Base-by-base conservation (phyloP, 2,329 filamentous ascomycete genomes). In the Colletotrichum gigasporum region DNA sequence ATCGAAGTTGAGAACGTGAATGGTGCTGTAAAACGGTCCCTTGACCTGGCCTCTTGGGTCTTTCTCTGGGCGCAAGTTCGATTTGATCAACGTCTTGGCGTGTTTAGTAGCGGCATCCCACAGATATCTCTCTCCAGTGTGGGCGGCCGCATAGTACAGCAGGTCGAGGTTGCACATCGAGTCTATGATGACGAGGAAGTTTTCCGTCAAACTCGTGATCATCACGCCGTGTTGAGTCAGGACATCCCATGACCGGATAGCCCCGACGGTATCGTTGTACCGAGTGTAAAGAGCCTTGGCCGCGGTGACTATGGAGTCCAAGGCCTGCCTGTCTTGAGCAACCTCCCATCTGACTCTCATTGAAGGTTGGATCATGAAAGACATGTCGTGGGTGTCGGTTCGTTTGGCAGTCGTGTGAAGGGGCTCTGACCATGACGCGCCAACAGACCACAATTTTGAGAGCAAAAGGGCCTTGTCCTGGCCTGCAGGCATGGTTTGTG, bases 371-470 rank as follows among this genome's bases (percentile, higher is more conserved):
- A 86, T 80, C 67, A 86, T 85, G 66, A 86, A 86, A 0, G 80
- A 82, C 73, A 87, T 79, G 50, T 86, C 84, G 57, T 86, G 84
- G 0, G 83, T 86, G 56, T 85, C 82, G 4, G 76, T 84, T 4
- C 80, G 77, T 64, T 65, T 70, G 16, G 75, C 73, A 66, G 75
- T 73, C 30, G 59, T 20, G 66, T 78, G 77, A 0, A 82, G 68
- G 0, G 77, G 78, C 3, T 71, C 74, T 2, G 75, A 71, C 79
- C 78, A 80, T 1, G 67, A 45, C 3, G 58, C 58, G 2, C 74
- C 74, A 1, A 76, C 65, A 0, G 51, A 44, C 12, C 69, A 65
- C 1, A 79, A 71, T 6, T 69, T 65, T 5, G 68, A 52, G 8
- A 69, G 66, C 16, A 73, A n/a, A 2, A 51, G 37, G 6, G 67